Base-by-base conservation (phyloP, 176 grass and related monocot genomes). In the Bolboschoenus planiculmis region DNA sequence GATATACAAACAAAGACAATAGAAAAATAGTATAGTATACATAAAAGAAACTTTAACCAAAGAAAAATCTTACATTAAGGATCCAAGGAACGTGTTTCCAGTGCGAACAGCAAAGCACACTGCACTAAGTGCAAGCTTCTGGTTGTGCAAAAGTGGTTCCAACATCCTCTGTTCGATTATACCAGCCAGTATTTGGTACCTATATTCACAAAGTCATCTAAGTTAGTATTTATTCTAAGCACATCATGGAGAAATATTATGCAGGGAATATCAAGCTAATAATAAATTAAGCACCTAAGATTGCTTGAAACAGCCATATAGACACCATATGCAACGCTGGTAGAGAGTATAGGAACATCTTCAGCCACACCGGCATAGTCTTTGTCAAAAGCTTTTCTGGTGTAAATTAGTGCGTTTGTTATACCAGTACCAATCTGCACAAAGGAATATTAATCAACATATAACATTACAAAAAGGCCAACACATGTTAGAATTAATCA, bases 231-330 rank as follows among this genome's bases (percentile, higher is more conserved):
- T 84, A 11, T 13, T 70, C 3, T 23, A 67, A 40, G 47, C 34
- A 74, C 44, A 68, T 70, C 63, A 70, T 24, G 6, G 63, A 23
- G 10, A 51, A 56, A 74, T 47, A 74, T 51, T 51, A 31, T 4
- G 16, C 14, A 77, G 24, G 46, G 46, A 3, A 74, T 71, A 47
- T 27, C 42, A 74, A 74, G 24, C 24, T 23, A 76, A 47, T 64
- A 6, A 26, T 35, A 64, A 39, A 37, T 0, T 44, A 82, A 85
- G 39, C 50, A 97, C 94, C 94, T 97, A 62, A 97, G 89, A 11
- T 97, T 97, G 77, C 94, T 97, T 58, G 94, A 97, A 66, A 97
- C 65, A 10, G 91, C 78, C 94, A 97, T 93, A 81, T 97, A 97
- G 81, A 91, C 26, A 78, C 94, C 94, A 79, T 97, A 97, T 8